A percentile compares a stretch with the other conserved stretches of the same genome.
Conservation (phyloP, 2,329 filamentous ascomycete genomes). For the Claviceps maximensis region DNA sequence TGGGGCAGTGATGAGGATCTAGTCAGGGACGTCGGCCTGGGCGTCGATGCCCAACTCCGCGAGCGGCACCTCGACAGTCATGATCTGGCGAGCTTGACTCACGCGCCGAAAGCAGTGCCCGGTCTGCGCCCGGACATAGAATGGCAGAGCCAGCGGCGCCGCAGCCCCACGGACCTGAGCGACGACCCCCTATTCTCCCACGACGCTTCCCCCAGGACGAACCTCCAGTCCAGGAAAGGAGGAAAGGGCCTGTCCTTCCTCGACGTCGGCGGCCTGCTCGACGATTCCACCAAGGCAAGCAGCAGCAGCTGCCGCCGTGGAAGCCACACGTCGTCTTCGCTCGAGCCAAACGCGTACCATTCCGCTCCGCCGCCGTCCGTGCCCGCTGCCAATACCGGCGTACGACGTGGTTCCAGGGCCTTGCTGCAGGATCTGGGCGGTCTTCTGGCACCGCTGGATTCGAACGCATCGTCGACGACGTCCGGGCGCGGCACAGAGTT, state of each 20-base stretch:
- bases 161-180: conserved; percentile 26
- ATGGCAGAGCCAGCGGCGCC: conserved; percentile 34
- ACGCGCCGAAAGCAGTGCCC: conserved; percentile 22
- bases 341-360: conserved; percentile 24
- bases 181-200: conserved; percentile 30
- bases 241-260: conserved; percentile 59
- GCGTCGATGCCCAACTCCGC: conserved; percentile 41
- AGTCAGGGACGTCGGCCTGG: conserved; percentile 64
- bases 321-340: conserved; percentile 28
- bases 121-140: conserved; percentile 25
- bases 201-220: conserved; percentile 20
- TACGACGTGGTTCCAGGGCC: conserved; percentile 41
- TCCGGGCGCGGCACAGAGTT: conserved; percentile 28
- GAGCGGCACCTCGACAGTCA: conserved; percentile 18
- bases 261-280: conserved; percentile 67
- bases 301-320: conserved; percentile 20
- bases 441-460: conserved; percentile 30
- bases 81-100: conserved; percentile 18
- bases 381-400: conserved; percentile 29
- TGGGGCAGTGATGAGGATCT: conserved; percentile 91
- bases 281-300: conserved; percentile 25
- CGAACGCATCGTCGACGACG: conserved; percentile 18
- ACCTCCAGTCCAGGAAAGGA: conserved; percentile 11
- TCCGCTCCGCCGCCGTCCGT: conserved; percentile 28
- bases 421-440: conserved; percentile 47